Percentiles rank a stretch among this genome's conserved stretches.
These are phyloP conservation scores for Heteromeles arbutifolia DNA, from an alignment of 306 rosid genomes.

Conservation along the genomic window DNA sequence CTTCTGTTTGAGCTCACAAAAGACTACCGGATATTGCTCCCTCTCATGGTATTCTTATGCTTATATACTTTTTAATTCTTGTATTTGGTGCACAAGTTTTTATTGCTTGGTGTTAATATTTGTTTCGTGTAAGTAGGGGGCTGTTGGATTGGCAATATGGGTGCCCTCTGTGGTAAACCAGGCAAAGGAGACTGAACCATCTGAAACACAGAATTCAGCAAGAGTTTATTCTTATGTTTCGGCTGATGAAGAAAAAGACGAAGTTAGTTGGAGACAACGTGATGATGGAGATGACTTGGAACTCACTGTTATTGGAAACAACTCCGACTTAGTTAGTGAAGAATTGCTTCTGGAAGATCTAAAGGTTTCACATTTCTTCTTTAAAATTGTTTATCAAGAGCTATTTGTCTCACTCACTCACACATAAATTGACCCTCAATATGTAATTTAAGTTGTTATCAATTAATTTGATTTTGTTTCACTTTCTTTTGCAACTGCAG, in stretches of 20 bases:
- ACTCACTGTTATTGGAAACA: conserved; percentile 47
- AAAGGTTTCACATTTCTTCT: conserved; percentile 43
- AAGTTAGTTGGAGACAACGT: conserved; percentile 32
- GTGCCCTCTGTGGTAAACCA: conserved; percentile 92
- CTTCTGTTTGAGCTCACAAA: conserved; percentile 98
- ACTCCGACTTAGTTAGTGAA: conserved; percentile 45
- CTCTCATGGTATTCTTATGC: conserved; percentile 75
- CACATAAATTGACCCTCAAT: background rate
- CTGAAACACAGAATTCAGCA: conserved; percentile 42
- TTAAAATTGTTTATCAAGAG: conserved; percentile 4
- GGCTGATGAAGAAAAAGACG: conserved; percentile 45
- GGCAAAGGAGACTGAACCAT: conserved; percentile 54
- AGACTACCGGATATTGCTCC: conserved; percentile 94
- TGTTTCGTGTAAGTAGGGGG: conserved; percentile 53
- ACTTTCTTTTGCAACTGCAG: conserved; percentile 3
- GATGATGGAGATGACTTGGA: conserved; percentile 49
- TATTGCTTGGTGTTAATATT: conserved; percentile 4
- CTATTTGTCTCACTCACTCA: background rate
- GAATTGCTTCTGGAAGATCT: conserved; percentile 70
- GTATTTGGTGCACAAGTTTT: background rate
- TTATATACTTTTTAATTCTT: background rate
- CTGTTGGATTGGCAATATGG: conserved; percentile 99
- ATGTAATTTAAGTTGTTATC: background rate
- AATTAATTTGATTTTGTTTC: background rate
- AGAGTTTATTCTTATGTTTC: conserved; percentile 68